Evolutionary conservation across 179 eudicot genomes (phyloP), one percentile per base, ranked within the genome.

Genomic region (Spergularia azorica): DNA sequence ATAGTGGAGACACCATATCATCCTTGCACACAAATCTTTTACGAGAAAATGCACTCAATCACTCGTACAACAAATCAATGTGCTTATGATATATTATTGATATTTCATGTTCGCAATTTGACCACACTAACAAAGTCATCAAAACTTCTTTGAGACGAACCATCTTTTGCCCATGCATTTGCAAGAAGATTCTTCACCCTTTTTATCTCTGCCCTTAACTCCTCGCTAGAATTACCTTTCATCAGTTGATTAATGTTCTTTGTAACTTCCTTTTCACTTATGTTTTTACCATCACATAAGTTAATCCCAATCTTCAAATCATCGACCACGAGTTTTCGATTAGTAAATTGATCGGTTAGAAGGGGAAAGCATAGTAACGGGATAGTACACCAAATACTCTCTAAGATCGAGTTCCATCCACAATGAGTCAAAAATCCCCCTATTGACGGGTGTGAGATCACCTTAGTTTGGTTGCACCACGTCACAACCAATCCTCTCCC

Each of bases 371-470:
- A 84, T 48, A 84, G 55, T 63, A 84, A 6, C 5, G 87, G 87
- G 52, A 84, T 72, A 0, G 12, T 67, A 46, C 80, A 78, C 87
- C 87, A 84, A 3, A 76, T 68, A 21, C 87, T 81, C 75, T 84
- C 87, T 43, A 84, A 12, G 0, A 82, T 76, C 55, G 87, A 84
- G 12, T 84, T 84, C 87, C 87, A 84, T 2, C 87, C 87, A 61
- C 87, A 78, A 12, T 80, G 86, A 16, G 84, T 84, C 32, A 84
- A 60, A 26, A 84, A 84, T n/a, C 86, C 86, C n/a, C 87, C 82
- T 9, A 81, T n/a, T 0, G 84, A 70, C 6, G 56, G 66, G 46
- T 81, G 77, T 9, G 79, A 67, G 50, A 84, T 46, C 12, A 84
- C 84, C 32, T 57, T 60, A 26, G 46, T 68, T 9, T 84, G 87